Evolutionary conservation across 2,329 filamentous ascomycete genomes (phyloP).

Genomic region (Raffaelea arxii): DNA sequence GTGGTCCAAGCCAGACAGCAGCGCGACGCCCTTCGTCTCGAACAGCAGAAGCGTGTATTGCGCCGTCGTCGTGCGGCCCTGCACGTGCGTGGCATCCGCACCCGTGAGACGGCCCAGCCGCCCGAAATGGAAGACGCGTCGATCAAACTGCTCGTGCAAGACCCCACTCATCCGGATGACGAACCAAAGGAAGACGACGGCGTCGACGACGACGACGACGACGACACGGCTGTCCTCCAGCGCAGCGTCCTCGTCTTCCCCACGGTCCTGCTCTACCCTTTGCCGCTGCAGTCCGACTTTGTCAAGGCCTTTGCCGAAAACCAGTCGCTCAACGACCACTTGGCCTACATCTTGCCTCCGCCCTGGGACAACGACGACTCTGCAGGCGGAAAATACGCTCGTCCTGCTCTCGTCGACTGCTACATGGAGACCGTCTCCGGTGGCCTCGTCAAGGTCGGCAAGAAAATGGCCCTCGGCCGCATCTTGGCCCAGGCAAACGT

Average conservation of each 20-base stretch:
- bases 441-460: slow-evolving; percentile 81
- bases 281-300: slow-evolving; percentile 76
- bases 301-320: slow-evolving; percentile 78
- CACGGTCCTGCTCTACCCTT: slow-evolving; percentile 74
- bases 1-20: slow-evolving; percentile 45
- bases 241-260: slow-evolving; percentile 67
- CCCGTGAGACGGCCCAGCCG: slow-evolving; percentile 56
- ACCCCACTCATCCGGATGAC: too few species aligned
- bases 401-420: slow-evolving; percentile 59
- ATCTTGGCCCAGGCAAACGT: slow-evolving; percentile 63
- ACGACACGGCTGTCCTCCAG: slow-evolving; percentile 49
- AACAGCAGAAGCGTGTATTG: slow-evolving; percentile 45
- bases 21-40: slow-evolving; percentile 42
- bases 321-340: slow-evolving; percentile 64
- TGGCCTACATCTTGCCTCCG: slow-evolving; percentile 76
- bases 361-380: slow-evolving; percentile 66
- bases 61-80: slow-evolving; percentile 57
- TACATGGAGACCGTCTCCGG: slow-evolving; percentile 78
- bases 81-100: slow-evolving; percentile 58
- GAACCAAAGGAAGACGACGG: slow-evolving; percentile 13
- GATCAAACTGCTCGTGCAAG: slow-evolving; percentile 53
- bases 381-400: slow-evolving; percentile 55
- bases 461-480: slow-evolving; percentile 69
- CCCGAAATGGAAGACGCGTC: slow-evolving; percentile 82
- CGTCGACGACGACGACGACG: slow-evolving; percentile 28